Evolutionary conservation across 257 asterid species (phyloP).

Genomic region (Ocimum tenuiflorum): DNA sequence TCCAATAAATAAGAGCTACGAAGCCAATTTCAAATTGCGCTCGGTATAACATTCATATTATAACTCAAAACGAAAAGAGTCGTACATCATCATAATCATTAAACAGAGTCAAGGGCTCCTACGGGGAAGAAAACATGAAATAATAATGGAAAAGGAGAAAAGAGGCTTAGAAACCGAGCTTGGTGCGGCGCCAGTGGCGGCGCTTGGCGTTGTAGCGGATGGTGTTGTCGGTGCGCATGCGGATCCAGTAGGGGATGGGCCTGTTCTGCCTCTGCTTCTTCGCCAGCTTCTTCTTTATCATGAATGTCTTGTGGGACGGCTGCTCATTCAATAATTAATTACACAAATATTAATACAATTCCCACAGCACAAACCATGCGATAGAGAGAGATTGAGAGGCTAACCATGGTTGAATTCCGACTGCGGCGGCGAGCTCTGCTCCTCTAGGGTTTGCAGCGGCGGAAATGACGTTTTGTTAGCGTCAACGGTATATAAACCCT

Average conservation of each 20-base stretch:
- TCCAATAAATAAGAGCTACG: too few species aligned
- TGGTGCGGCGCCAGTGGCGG: too few species aligned
- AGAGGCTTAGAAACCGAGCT: too few species aligned
- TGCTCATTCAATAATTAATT: conserved; percentile 16
- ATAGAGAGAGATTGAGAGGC: neutral
- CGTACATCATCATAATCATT: too few species aligned
- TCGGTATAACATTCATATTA: too few species aligned
- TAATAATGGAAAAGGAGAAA: too few species aligned
- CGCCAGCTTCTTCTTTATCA: conserved; percentile 80
- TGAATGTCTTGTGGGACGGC: conserved; percentile 84
- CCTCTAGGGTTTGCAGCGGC: conserved; percentile 23
- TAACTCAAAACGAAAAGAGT: too few species aligned
- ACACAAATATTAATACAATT: neutral
- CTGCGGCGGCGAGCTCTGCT: neutral
- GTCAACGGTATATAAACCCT: neutral
- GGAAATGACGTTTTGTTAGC: neutral
- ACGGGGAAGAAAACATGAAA: too few species aligned
- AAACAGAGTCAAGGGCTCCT: too few species aligned
- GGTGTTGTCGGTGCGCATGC: too few species aligned
- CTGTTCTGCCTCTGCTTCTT: conserved; percentile 91
- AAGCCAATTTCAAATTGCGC: too few species aligned
- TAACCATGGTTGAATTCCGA: conserved; percentile 31
- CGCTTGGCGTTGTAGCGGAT: too few species aligned
- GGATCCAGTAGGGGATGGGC: conserved; percentile 82
- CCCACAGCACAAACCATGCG: neutral